Evolutionary conservation across 176 grass and related monocot genomes (phyloP), one percentile per base, ranked within the genome.

Genomic region (Themeda triandra): DNA sequence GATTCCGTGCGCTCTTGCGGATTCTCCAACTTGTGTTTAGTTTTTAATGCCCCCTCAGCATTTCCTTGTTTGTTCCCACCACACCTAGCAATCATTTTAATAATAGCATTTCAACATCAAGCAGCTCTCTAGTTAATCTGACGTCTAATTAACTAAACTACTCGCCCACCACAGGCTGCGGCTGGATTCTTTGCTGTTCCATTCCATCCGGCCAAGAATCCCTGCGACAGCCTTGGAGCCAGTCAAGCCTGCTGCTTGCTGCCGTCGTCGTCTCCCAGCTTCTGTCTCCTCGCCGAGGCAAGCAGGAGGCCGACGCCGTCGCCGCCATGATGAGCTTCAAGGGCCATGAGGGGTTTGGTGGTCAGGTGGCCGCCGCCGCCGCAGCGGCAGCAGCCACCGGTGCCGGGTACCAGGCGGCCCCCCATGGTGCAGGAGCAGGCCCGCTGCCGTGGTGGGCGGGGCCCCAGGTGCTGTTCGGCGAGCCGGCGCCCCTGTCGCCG

Each of bases 371-470:
- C 62, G 25, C 13, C 59, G 19, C 53, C 21, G 10, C 62, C 12
- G 12, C n/a, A n/a, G n/a, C n/a, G n/a, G n/a, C n/a, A n/a, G n/a
- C n/a, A n/a, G n/a, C 60, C 59, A 56, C 53, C 8, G 10, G 10
- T 60, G 75, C 75, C 60, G 40, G 70, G 68, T 66, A 46, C 21
- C 86, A 82, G 40, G 86, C 18, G 51, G 12, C 17, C 73, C 13
- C 65, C 80, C 45, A 58, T 59, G 54, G 23, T 65, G 75, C 65
- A 58, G 83, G 84, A 73, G 79, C 77, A 59, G 54, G 23, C 36
- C 66, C 87, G 25, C 37, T 86, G 74, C 88, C 92, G 33, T 95
- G 95, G 91, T 93, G 92, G 95, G 63, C 92, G 59, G 91, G 87
- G 66, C 66, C 87, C 45, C 95, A 93, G 73, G 39, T 87, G 77